Base-by-base conservation (phyloP, 495 filamentous ascomycete species). In the Penicillium cataractarum region DNA sequence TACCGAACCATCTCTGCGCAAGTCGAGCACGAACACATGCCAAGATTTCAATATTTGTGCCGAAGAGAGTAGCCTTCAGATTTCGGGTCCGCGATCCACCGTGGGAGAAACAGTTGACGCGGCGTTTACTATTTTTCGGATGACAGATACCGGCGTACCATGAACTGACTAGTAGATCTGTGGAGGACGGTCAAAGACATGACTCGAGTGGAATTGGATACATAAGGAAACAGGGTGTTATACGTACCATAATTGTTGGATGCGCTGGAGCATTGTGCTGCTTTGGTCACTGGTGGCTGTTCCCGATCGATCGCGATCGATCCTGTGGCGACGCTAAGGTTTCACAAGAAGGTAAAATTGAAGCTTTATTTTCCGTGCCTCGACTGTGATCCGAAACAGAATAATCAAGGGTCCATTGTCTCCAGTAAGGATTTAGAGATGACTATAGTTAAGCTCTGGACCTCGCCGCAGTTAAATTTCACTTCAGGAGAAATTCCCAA, bases 111-210 rank as follows among this genome's bases (percentile, higher is more conserved):
- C 42, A 13, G 57, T 60, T 39, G 40, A 26, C 37, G n/a, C 37
- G 22, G 21, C 26, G 40, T 21, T 44, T n/a, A 5, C 19, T 3
- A 29, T 17, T 54, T 1, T 12, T 17, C 33, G 22, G 22, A 24
- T 55, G 53, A 26, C 53, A 40, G 32, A 31, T 26, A 55, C 12
- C 53, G 53, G 53, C 53, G 33, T 55, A 42, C 53, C 53, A 26
- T 37, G 7, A 55, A 27, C 5, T n/a, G 17, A 27, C 4, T 17
- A 13, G 53, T 8, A 39, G 35, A 42, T 42, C 33, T 29, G 52
- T 26, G 52, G 22, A 39, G 21, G 35, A 6, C 27, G 46, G 22
- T 49, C 22, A 19, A 21, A 22, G 40, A 1, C n/a, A 21, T 44
- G n/a, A 44, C n/a, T 44, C 35, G 35, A 39, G 35, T 1, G 1